Base-by-base conservation (phyloP, 441 rosid genomes). In the Lepidium campestre region DNA sequence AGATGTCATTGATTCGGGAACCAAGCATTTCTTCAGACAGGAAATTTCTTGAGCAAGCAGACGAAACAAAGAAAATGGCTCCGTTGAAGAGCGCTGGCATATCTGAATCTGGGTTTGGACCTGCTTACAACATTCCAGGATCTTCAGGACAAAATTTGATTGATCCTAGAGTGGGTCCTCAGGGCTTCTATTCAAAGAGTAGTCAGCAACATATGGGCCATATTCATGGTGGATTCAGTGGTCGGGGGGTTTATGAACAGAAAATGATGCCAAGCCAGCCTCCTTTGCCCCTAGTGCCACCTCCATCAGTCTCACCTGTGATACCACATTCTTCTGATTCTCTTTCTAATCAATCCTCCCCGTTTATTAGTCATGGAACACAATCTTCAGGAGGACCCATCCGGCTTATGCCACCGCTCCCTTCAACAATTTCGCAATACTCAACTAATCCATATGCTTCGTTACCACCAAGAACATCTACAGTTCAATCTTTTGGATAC, bases 281-380 rank as follows among this genome's bases (percentile, higher is more conserved):
- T 57, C 97, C 99, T 68, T 82, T 94, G 78, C 97, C 99, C 73
- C 88, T 90, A 23, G 82, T 88, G 86, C 98, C 94, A 4, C 97
- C 96, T 32, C 96, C 96, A 57, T 57, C 86, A 58, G 63, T 83
- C 57, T 76, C 82, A 12, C 84, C 83, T 50, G 79, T 74, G 64
- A 71, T 83, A 17, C 77, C 83, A 66, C 94, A 80, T 80, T 67
- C 73, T 40, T 68, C 73, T 31, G 73, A 68, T 49, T 68, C 77
- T 62, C 72, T 66, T 50, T 74, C 81, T 7, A 64, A 62, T 73
- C 86, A 81, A 45, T 80, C 88, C 57, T 77, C 91, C 37, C 77
- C 83, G 34, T 88, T 72, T 72, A 57, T 81, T 15, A 79, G 73
- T 61, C 75, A 59, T 59, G 75, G 77, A 55, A 50, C 75, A 57